Conservation (phyloP, 2,329 filamentous ascomycete species). For the Phialophora tarda region DNA sequence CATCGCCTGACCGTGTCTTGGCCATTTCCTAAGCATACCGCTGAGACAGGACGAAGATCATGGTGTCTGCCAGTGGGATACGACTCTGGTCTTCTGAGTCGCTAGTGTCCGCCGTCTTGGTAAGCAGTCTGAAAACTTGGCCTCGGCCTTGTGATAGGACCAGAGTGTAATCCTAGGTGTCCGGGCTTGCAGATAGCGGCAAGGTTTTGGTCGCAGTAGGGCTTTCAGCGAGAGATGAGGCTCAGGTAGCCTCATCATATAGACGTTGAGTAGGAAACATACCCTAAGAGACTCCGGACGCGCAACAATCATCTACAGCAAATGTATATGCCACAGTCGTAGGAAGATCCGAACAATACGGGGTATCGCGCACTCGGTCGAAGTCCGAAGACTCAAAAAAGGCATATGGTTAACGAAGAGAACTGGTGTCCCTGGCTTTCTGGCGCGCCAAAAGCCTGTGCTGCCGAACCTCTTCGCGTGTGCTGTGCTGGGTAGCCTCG, state of each 20-base stretch:
- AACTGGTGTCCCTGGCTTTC: background rate
- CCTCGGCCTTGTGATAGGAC: background rate
- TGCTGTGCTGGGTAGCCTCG: background rate
- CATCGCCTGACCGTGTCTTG: background rate
- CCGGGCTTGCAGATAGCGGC: background rate
- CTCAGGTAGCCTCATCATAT: background rate
- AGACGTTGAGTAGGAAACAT: background rate
- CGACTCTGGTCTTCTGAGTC: background rate
- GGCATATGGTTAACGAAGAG: background rate
- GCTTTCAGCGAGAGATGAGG: background rate
- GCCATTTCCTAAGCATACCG: background rate
- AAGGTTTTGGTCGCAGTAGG: background rate
- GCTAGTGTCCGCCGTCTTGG: background rate
- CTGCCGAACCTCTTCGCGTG: background rate
- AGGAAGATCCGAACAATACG: background rate
- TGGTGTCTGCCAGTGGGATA: background rate
- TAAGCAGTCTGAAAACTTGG: background rate
- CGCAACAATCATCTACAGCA: background rate
- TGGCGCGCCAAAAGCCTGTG: background rate
- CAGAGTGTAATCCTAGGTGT: background rate
- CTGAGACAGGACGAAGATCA: background rate
- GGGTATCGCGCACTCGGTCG: background rate
- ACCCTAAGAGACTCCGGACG: background rate
- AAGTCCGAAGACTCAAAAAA: background rate
- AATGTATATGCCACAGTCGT: background rate